Evolutionary conservation across 805 yeast species (phyloP).

Genomic region (Maudiozyma barnettii): DNA sequence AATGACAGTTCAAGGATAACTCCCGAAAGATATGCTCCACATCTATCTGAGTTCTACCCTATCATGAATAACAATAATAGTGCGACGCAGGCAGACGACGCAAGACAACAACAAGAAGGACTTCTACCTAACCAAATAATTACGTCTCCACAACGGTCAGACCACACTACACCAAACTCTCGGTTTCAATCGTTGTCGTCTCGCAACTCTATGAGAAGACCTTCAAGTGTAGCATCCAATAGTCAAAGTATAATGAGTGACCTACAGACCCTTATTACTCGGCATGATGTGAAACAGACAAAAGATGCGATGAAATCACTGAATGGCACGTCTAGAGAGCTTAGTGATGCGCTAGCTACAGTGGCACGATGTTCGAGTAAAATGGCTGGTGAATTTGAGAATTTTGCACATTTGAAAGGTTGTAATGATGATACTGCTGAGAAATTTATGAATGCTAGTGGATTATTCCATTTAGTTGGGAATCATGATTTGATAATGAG

Average conservation of each 20-base stretch:
- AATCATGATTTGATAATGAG: slow-evolving; percentile 70
- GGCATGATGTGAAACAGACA: slow-evolving; percentile 47
- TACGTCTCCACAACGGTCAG: slow-evolving; percentile 1
- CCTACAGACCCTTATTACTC: slow-evolving; percentile 50
- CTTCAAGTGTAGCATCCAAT: slow-evolving; percentile 36
- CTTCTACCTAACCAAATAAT: background rate
- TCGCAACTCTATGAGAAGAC: slow-evolving; percentile 8
- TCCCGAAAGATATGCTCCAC: slow-evolving; percentile 33
- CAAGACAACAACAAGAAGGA: background rate
- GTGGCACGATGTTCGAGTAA: slow-evolving; percentile 52
- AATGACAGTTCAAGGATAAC: background rate
- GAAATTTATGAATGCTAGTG: slow-evolving; percentile 63
- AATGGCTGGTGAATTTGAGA: slow-evolving; percentile 63
- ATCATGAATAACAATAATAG: slow-evolving; percentile 33
- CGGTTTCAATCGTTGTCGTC: background rate
- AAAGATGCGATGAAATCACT: slow-evolving; percentile 39
- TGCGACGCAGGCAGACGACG: background rate
- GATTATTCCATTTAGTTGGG: slow-evolving; percentile 64
- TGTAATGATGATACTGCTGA: slow-evolving; percentile 46
- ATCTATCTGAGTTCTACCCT: slow-evolving; percentile 51
- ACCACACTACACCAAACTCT: background rate
- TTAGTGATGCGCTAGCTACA: slow-evolving; percentile 31
- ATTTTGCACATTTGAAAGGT: slow-evolving; percentile 52
- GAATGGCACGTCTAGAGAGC: slow-evolving; percentile 41
- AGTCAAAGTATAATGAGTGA: slow-evolving; percentile 40